Percentiles rank a stretch among this genome's conserved stretches.
These are phyloP conservation scores for Chloris gayana DNA, from an alignment of 176 grass and related monocot species.

Conservation along the genomic window DNA sequence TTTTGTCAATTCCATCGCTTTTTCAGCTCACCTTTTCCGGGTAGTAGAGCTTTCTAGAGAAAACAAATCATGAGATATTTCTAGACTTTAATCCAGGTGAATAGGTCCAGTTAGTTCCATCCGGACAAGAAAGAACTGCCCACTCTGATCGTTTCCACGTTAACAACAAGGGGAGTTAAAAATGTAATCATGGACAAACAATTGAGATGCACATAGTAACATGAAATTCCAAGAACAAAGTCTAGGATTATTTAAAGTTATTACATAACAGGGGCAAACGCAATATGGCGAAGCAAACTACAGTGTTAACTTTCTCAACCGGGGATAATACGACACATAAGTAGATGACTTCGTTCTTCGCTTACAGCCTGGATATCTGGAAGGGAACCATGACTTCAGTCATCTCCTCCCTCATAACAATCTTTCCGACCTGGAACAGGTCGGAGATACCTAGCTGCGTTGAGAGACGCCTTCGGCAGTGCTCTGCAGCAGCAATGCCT, in stretches of 20 bases:
- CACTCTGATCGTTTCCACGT: not conserved
- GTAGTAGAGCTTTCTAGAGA: not conserved
- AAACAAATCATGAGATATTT: not conserved
- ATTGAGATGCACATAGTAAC: not conserved
- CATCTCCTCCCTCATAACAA: conserved; percentile 81
- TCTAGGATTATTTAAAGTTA: conserved; percentile 22
- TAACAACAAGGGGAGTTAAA: no score
- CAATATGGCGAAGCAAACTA: conserved; percentile 7
- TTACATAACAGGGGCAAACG: not conserved
- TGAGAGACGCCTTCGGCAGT: conserved; percentile 72
- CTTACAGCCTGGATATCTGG: conserved; percentile 92
- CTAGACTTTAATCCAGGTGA: not conserved
- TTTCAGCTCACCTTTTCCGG: not conserved
- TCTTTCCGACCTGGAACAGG: conserved; percentile 60
- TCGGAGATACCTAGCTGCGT: conserved; percentile 66
- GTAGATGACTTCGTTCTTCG: not conserved
- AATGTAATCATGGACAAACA: not conserved
- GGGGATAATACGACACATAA: not conserved
- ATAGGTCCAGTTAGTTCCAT: not conserved
- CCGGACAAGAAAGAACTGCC: not conserved
- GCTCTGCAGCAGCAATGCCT: conserved; percentile 69
- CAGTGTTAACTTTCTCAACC: not conserved
- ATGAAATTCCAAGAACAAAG: not conserved
- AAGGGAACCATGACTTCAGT: conserved; percentile 79
- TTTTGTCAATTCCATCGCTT: no score